phyloP scores from a whole-genome alignment of 2,329 filamentous ascomycete genomes.

The Cladosporium sp. region DNA sequence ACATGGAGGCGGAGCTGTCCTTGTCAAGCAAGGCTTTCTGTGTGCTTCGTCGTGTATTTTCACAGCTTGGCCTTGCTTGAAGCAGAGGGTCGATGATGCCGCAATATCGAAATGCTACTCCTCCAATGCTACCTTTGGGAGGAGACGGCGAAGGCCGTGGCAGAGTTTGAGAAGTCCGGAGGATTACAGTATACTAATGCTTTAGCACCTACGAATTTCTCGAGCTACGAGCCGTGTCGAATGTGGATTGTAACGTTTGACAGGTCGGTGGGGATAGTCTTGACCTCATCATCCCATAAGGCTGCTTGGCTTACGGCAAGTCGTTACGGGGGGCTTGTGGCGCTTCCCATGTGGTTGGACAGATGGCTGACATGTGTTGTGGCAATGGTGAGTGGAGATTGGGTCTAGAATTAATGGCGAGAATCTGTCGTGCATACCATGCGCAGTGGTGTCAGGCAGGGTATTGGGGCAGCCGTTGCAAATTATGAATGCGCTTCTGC shows the following conservation, averaged over 20 bases:
- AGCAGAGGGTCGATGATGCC: neutral
- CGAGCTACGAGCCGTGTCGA: neutral
- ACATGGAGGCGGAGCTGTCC: neutral
- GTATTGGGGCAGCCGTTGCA: neutral
- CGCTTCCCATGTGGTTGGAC: slow-evolving; percentile 2
- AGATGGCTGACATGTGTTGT: neutral
- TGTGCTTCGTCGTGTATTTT: slow-evolving; percentile 8
- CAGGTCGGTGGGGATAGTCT: slow-evolving; percentile 10
- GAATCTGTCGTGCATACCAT: neutral
- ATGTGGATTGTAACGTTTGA: neutral
- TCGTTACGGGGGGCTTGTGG: neutral
- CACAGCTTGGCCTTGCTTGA: slow-evolving; percentile 8
- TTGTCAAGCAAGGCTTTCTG: neutral
- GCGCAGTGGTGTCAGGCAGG: neutral
- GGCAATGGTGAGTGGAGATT: neutral
- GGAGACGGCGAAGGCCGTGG: neutral
- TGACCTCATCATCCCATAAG: slow-evolving; percentile 5
- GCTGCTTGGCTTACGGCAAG: neutral
- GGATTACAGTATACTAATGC: neutral
- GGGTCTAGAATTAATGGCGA: neutral
- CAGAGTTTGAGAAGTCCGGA: neutral
- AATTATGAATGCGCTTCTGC: neutral
- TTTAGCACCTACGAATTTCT: neutral
- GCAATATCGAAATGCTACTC: neutral
- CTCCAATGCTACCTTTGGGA: neutral